Percentiles rank a stretch among this genome's conserved stretches.
phyloP scores from a whole-genome alignment of 148 eudicot genomes.

The Rhododendron griersonianum region DNA sequence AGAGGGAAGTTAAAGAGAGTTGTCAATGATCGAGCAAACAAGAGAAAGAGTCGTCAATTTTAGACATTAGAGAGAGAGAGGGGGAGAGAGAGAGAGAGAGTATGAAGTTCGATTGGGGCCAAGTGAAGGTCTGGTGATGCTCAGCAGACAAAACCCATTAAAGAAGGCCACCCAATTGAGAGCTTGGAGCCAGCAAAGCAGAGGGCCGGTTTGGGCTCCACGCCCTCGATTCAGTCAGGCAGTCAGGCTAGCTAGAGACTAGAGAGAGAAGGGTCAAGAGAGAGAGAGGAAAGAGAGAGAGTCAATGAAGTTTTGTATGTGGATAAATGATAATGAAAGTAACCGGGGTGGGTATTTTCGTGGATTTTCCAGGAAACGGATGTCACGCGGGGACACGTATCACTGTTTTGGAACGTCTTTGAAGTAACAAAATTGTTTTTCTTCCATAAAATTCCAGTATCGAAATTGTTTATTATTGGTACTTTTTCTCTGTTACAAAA shows the following conservation, averaged over 20 bases:
- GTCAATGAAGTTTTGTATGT: not conserved
- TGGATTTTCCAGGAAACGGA: conserved; percentile 8
- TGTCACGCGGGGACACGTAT: not conserved
- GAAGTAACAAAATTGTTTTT: no score
- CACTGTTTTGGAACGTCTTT: not conserved
- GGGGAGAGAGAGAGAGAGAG: not conserved
- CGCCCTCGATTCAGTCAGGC: conserved; percentile 26
- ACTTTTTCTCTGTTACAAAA: no score
- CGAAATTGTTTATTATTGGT: no score
- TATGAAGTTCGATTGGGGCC: conserved; percentile 17
- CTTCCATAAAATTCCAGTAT: no score
- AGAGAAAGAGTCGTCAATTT: conserved; percentile 16
- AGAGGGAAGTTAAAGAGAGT: not conserved
- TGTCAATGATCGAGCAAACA: not conserved
- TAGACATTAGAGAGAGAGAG: not conserved
- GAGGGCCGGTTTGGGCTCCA: conserved; percentile 74
- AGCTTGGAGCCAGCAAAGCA: conserved; percentile 80
- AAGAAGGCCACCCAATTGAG: conserved; percentile 41
- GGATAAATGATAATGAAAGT: not conserved
- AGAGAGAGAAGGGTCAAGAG: conserved; percentile 15
- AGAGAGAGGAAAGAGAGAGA: not conserved
- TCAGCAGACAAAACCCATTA: conserved; percentile 56
- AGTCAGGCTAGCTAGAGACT: conserved; percentile 13
- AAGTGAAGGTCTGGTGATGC: conserved; percentile 25
- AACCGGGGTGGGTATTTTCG: not conserved